Base-by-base conservation (phyloP, 2,329 filamentous ascomycete genomes). In the Fusarium lateritium region DNA sequence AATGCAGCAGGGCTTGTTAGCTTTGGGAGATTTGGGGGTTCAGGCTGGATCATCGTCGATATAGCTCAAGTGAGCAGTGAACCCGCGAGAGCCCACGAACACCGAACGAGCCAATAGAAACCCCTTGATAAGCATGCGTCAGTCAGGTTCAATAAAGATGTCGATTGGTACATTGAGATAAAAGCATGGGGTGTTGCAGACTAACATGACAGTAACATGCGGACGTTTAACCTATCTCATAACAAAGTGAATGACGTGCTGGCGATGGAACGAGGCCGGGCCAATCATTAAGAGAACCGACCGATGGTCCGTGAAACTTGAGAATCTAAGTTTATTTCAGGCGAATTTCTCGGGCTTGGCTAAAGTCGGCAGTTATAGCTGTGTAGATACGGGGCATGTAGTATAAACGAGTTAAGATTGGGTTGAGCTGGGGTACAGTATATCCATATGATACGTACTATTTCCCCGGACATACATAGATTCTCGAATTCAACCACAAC, bases 211-310 rank as follows among this genome's bases (percentile, higher is more conserved):
- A 43, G 46, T 40, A n/a, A 45, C 59, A 38, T 53, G 42, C 52
- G 61, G 62, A 43, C 31, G 21, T 60, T 70, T 59, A 28, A n/a
- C 65, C 49, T 40, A 59, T 65, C 53, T 60, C 46, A 39, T 47
- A 34, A 24, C 38, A 24, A 51, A 63, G 59, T 62, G 42, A 46
- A 75, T 75, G 67, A 34, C 72, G 71, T 75, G 71, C 67, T 59
- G 39, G 57, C 52, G 46, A 50, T 45, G 33, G 43, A 21, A 19
- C 21, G 6, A 40, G 17, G 15, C 36, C 54, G 47, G 26, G 36
- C 72, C 72, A 74, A 74, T 74, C 69, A 61, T 59, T 59, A 63
- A 4, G 7, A n/a, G 11, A 14, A 26, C 69, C 67, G 73, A 56
- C 73, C 71, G 72, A 75, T 59, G 71, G 2, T 34, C 66, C 58